Evolutionary conservation across 2,329 filamentous ascomycete genomes (phyloP).

Genomic region (Aureobasidium lini): DNA sequence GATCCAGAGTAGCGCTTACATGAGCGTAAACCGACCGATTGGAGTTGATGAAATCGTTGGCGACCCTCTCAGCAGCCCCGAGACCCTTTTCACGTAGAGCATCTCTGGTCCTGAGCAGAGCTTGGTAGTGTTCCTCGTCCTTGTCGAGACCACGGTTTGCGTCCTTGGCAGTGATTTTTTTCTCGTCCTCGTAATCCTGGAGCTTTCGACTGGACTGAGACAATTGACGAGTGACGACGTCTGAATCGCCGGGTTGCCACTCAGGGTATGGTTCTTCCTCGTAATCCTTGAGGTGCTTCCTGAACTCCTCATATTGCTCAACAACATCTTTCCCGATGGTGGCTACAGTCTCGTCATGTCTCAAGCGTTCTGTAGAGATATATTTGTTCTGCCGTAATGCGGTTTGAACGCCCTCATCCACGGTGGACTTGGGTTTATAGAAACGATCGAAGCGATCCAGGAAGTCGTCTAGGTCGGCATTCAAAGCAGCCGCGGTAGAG

Average conservation of each 20-base stretch:
- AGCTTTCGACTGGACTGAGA: background rate
- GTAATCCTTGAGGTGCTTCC: conserved; percentile 3
- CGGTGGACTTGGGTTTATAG: background rate
- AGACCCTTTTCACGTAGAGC: background rate
- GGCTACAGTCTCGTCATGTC: background rate
- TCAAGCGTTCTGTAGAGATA: conserved; percentile 2
- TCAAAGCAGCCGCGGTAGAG: background rate
- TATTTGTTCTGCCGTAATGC: conserved; percentile 1
- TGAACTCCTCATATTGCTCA: background rate
- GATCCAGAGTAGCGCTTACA: background rate
- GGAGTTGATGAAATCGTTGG: background rate
- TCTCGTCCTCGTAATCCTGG: background rate
- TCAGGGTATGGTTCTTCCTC: conserved; percentile 1
- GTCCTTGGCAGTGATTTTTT: background rate
- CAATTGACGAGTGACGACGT: background rate
- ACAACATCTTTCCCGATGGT: background rate
- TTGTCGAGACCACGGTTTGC: background rate
- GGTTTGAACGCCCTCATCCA: background rate
- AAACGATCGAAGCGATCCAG: background rate
- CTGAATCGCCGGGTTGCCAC: conserved; percentile 4
- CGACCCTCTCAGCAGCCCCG: background rate
- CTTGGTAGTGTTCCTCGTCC: background rate
- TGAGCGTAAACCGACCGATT: background rate
- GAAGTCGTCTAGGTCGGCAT: background rate
- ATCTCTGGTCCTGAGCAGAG: background rate